Percentiles rank a stretch among this genome's conserved stretches.
Evolutionary conservation across 192 early-diverging fungal genomes (phyloP).

Genomic region (Dissophora ornata): DNA sequence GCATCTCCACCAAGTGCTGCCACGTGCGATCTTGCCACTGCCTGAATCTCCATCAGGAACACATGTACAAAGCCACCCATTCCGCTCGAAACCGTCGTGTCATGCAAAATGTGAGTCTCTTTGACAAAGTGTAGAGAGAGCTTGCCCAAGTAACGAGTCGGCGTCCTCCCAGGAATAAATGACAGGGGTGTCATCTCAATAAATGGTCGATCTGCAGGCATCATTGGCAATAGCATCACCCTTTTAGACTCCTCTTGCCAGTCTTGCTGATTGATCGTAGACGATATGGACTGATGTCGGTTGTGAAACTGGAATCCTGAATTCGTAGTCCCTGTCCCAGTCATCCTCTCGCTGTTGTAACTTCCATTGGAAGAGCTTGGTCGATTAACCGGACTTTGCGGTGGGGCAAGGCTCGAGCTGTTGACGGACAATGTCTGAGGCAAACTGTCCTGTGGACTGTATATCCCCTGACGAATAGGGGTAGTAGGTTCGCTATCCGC

Average conservation of each 20-base stretch:
- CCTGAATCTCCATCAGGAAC: slow-evolving; percentile 74
- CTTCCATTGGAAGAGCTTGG: slow-evolving; percentile 25
- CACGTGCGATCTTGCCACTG: slow-evolving; percentile 74
- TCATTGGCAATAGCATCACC: slow-evolving; percentile 23
- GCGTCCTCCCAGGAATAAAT: slow-evolving; percentile 65
- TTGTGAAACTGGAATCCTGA: too few relatives aligned
- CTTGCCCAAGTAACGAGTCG: slow-evolving; percentile 72
- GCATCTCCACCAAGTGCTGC: slow-evolving; percentile 79
- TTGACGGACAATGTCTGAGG: not conserved
- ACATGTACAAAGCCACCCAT: slow-evolving; percentile 80
- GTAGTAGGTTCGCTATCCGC: slow-evolving; percentile 24
- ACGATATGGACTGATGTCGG: slow-evolving; percentile 32
- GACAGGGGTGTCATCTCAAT: slow-evolving; percentile 78
- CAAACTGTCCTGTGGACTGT: not conserved
- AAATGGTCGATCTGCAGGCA: slow-evolving; percentile 34
- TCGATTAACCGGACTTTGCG: slow-evolving; percentile 1
- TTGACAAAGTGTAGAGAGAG: slow-evolving; percentile 87
- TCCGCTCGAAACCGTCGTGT: slow-evolving; percentile 59
- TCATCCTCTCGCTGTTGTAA: slow-evolving; percentile 13
- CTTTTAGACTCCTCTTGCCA: slow-evolving; percentile 1
- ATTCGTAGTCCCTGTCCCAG: not conserved
- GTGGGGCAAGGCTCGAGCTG: slow-evolving; percentile 22
- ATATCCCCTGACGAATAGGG: not conserved
- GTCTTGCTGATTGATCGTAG: slow-evolving; percentile 10
- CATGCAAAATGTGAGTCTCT: slow-evolving; percentile 67